Base-by-base conservation (phyloP, 2,329 filamentous ascomycete genomes). In the Magnaporthiopsis incrustans region DNA sequence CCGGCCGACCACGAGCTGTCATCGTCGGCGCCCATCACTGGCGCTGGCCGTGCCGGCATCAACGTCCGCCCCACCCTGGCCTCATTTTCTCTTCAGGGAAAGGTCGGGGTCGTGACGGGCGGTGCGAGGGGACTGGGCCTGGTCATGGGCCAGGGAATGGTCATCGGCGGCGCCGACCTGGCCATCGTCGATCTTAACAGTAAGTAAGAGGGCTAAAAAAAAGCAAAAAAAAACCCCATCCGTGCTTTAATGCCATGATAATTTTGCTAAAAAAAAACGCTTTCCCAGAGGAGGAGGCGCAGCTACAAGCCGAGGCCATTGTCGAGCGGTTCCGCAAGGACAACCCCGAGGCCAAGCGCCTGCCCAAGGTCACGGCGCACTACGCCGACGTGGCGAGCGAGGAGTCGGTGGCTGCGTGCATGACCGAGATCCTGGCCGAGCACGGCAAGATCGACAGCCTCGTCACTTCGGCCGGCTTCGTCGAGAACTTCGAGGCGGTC, bases 381-480 rank as follows among this genome's bases (percentile, higher is more conserved):
- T 93, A 90, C 73, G 89, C 89, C 72, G 92, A 97, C 74, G 94
- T 97, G 62, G 88, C 91, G 32, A 86, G 90, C 70, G 89, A 89
- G 27, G 85, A 87, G 61, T 94, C 91, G 8, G 93, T 97, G 67
- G 87, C 90, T 65, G 77, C 80, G 38, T 89, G 89, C 70, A 82
- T 97, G 69, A 79, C 81, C 53, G 89, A 92, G 66, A 84, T 94
- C 68, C 74, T 94, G 62, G 71, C 79, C 61, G 77, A 84, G 65
- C 93, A 97, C 74, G 88, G 89, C 76, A 89, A 90, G 76, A 92
- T 97, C 70, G 92, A 97, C 78, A 89, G 91, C 77, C 84, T 98
- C 32, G 93, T 98, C 71, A 97, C 94, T 32, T 96, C 92, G n/a
- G 94, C 94, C 61, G 94, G 94, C 59, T 97, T 98, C 79, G 95